Percentiles rank a stretch among this genome's conserved stretches.
These are phyloP conservation scores for Lasiodiplodia hormozganensis DNA, from an alignment of 2,329 filamentous ascomycete species.

Conservation along the genomic window DNA sequence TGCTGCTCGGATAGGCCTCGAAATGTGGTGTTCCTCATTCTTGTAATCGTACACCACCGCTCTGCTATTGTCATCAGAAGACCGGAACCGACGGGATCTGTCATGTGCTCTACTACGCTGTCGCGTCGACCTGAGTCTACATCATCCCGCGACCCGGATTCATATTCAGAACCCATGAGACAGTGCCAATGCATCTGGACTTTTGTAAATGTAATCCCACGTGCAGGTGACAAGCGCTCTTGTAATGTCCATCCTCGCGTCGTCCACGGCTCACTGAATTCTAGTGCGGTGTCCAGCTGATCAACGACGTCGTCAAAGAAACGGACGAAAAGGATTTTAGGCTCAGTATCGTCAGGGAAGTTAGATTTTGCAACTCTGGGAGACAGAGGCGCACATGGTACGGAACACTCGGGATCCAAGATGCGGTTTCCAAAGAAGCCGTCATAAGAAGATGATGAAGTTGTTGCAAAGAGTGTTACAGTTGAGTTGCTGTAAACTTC, in stretches of 20 bases:
- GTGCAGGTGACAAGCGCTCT: not conserved
- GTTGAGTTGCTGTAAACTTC: not conserved
- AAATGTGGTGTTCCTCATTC: too few species aligned
- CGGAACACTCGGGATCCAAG: not conserved
- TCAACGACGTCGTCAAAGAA: too few species aligned
- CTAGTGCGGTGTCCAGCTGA: too few species aligned
- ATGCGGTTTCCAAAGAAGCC: not conserved
- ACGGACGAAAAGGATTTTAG: too few species aligned
- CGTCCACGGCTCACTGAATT: not conserved
- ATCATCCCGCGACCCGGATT: not conserved
- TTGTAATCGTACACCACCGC: too few species aligned
- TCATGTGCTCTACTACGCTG: not conserved
- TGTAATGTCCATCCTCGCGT: not conserved
- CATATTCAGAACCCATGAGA: not conserved
- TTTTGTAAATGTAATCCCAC: not conserved
- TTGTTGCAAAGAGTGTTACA: not conserved
- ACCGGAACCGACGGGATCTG: too few species aligned
- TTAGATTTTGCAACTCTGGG: too few species aligned
- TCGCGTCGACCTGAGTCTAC: not conserved
- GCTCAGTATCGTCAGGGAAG: too few species aligned
- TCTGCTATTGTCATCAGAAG: too few species aligned
- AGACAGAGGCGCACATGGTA: not conserved
- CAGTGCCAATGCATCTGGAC: not conserved
- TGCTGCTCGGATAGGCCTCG: too few species aligned
- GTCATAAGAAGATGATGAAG: not conserved